Evolutionary conservation across 2,329 filamentous ascomycete genomes (phyloP).

Genomic region (Xylaria sp.): DNA sequence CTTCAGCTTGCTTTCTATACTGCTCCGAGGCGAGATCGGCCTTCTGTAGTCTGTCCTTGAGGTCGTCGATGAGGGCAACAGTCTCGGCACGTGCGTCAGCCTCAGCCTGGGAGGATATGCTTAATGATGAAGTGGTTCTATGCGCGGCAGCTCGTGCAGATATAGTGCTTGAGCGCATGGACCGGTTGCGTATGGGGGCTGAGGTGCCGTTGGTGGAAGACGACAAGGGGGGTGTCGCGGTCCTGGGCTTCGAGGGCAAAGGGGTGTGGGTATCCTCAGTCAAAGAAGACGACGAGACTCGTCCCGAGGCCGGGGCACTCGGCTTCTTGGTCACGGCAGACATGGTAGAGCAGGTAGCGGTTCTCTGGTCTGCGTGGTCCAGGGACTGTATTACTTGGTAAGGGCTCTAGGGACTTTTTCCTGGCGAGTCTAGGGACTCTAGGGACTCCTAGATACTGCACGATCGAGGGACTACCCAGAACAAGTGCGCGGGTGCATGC

Average conservation of each 20-base stretch:
- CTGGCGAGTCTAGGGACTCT: too few species aligned
- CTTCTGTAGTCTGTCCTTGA: constrained; percentile 75
- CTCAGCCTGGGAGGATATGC: constrained; percentile 48
- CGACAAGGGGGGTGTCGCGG: constrained; percentile 46
- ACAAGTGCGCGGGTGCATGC: not conserved
- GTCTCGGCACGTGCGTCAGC: constrained; percentile 75
- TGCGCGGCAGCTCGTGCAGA: constrained; percentile 68
- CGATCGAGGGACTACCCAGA: not conserved
- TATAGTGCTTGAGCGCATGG: constrained; percentile 59
- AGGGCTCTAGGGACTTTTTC: too few species aligned
- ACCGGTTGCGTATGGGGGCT: constrained; percentile 57
- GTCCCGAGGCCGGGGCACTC: constrained; percentile 43
- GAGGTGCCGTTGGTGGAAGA: constrained; percentile 36
- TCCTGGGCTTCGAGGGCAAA: constrained; percentile 40
- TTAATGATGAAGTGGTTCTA: constrained; percentile 48
- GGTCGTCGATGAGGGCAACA: constrained; percentile 71
- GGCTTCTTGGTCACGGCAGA: constrained; percentile 50
- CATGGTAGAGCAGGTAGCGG: constrained; percentile 35
- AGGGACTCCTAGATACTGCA: too few species aligned
- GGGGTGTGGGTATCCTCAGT: constrained; percentile 34
- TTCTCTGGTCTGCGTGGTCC: not conserved
- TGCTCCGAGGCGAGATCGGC: constrained; percentile 74
- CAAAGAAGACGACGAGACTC: constrained; percentile 34
- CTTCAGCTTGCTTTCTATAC: constrained; percentile 75
- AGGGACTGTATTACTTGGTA: too few species aligned